Base-by-base conservation (phyloP, 176 grass and related monocot species). In the Carex kokanica region DNA sequence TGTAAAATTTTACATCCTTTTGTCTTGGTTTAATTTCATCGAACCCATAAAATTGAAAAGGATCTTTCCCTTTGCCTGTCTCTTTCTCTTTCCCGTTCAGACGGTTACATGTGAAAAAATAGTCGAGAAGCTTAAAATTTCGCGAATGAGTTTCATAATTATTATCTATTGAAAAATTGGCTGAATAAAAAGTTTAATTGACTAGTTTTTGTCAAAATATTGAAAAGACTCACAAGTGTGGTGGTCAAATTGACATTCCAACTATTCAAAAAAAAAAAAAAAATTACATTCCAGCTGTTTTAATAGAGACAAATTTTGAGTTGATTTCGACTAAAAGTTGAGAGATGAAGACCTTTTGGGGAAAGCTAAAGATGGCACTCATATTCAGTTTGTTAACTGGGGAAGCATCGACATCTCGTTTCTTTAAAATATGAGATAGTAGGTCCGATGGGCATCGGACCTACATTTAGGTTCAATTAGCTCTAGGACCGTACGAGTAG, bases 261-360 rank as follows among this genome's bases (percentile, higher is more conserved):
- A 5, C 32, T 68, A 25, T 25, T 25, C 0, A 25, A 25, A 25
- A 25, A 25, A 25, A 25, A 25, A 25, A 25, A 25, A n/a, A n/a
- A 24, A 24, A 0, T 24, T 25, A 68, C 65, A 38, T 17, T 17
- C 16, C 65, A 68, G 14, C 32, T 68, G 32, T 36, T 40, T 68
- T 68, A 38, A 68, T 67, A 15, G 15, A 17, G 64, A 68, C 31
- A 68, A 40, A 40, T 16, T 68, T 68, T 68, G 32, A 40, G 65
- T 68, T 68, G 65, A 16, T 68, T 68, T 68, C 65, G 38, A 68
- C 32, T 15, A 68, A 40, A 68, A 40, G 65, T 68, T 68, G 14
- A 68, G 32, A 68, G 32, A 68, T 18, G 32, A 16, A 67, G 14
- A 40, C 32, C 65, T 68, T 10, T 20, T n/a, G 5, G 5, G 18